These are phyloP conservation scores for Aphanomyces euteiches DNA, from an alignment of 352 stramenopile genomes.

Conservation along the genomic window DNA sequence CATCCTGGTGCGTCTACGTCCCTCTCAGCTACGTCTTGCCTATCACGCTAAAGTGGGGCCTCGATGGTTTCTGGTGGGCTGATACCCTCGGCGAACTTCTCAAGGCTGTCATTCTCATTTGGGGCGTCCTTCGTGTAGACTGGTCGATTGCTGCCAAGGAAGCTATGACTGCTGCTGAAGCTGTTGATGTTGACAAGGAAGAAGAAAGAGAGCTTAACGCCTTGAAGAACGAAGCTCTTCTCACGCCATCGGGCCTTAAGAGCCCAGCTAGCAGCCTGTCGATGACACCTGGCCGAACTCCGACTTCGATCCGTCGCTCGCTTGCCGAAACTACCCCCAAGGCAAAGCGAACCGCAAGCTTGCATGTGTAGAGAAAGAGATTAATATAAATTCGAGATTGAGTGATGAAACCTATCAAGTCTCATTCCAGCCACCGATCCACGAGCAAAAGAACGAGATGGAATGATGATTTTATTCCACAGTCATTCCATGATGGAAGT, in stretches of 20 bases:
- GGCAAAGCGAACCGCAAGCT: conserved; percentile 16
- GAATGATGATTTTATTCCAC: too few relatives aligned
- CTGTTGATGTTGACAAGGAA: conserved; percentile 32
- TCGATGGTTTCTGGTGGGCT: conserved; percentile 52
- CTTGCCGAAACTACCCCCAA: background rate
- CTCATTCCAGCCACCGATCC: too few relatives aligned
- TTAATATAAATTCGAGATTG: too few relatives aligned
- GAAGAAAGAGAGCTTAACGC: conserved; percentile 32
- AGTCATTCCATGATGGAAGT: too few relatives aligned
- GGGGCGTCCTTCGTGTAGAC: conserved; percentile 46
- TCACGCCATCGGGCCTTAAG: conserved; percentile 19
- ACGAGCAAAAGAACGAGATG: too few relatives aligned
- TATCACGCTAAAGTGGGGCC: conserved; percentile 43
- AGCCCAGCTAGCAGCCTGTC: conserved; percentile 2
- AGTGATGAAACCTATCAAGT: too few relatives aligned
- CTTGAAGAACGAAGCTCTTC: conserved; percentile 20
- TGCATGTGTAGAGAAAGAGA: conserved; percentile 3
- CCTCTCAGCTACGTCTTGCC: conserved; percentile 47
- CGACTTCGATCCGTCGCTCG: conserved; percentile 7
- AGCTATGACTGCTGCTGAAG: conserved; percentile 40
- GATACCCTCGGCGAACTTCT: conserved; percentile 48
- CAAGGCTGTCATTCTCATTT: conserved; percentile 48
- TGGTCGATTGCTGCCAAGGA: conserved; percentile 40
- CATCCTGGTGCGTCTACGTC: conserved; percentile 48
- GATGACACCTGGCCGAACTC: conserved; percentile 16